A percentile compares a stretch with the other conserved stretches of the same genome.
phyloP scores from a whole-genome alignment of 805 yeast species.

The Priceomyces castillae region DNA sequence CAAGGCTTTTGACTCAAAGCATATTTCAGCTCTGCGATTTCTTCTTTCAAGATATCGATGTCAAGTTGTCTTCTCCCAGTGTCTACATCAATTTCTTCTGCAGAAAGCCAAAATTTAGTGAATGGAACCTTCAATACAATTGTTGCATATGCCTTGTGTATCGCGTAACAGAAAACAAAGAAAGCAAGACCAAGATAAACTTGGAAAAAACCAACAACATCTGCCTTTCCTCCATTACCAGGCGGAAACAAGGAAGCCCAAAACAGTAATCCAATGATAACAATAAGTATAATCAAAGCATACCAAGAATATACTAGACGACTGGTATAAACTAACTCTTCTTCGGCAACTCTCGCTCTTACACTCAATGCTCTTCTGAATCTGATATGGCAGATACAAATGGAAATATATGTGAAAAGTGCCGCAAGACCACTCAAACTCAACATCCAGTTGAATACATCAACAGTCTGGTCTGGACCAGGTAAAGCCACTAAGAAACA shows the following conservation, averaged over 20 bases:
- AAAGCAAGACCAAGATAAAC: slow-evolving; percentile 32
- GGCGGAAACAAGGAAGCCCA: slow-evolving; percentile 64
- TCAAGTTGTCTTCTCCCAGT: slow-evolving; percentile 42
- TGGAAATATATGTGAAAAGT: slow-evolving; percentile 40
- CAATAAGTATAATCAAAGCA: slow-evolving; percentile 47
- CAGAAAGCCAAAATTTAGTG: slow-evolving; percentile 25
- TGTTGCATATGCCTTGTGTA: slow-evolving; percentile 35
- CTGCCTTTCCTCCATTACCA: slow-evolving; percentile 24
- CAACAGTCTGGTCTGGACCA: slow-evolving; percentile 22
- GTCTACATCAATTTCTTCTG: slow-evolving; percentile 39
- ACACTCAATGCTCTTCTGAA: slow-evolving; percentile 38
- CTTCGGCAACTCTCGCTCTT: slow-evolving; percentile 29
- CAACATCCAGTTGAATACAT: slow-evolving; percentile 40
- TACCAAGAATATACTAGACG: slow-evolving; percentile 51
- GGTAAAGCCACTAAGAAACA: slow-evolving; percentile 57
- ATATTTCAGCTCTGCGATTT: slow-evolving; percentile 38
- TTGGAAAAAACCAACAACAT: slow-evolving; percentile 35
- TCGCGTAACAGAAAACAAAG: slow-evolving; percentile 31
- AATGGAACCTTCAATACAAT: slow-evolving; percentile 4
- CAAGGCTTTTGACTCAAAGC: slow-evolving; percentile 3
- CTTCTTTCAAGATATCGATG: slow-evolving; percentile 37
- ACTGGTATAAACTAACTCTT: slow-evolving; percentile 37
- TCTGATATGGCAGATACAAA: slow-evolving; percentile 39
- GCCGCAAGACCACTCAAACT: slow-evolving; percentile 41
- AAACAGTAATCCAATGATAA: slow-evolving; percentile 53